phyloP scores from a whole-genome alignment of 2,329 filamentous ascomycete genomes.

The Cladophialophora yegresii region DNA sequence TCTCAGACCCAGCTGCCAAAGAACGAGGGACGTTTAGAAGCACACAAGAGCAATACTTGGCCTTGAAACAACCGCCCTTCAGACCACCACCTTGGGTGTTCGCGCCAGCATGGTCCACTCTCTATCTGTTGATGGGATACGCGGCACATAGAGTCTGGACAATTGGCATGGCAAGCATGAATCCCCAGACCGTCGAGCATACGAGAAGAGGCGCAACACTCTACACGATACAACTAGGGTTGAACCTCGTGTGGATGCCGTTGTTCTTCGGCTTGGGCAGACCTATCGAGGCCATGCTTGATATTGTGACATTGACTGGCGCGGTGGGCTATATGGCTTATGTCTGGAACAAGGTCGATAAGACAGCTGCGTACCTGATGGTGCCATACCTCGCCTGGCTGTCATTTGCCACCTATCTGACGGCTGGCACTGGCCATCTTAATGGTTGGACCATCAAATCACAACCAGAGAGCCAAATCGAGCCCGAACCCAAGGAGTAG shows the following conservation, averaged over 20 bases:
- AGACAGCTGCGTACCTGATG: slow-evolving; percentile 70
- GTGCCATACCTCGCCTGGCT: slow-evolving; percentile 85
- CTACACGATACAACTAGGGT: slow-evolving; percentile 79
- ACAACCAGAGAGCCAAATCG: slow-evolving; percentile 9
- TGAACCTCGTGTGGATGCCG: slow-evolving; percentile 90
- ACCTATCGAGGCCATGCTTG: slow-evolving; percentile 71
- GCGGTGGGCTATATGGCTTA: slow-evolving; percentile 73
- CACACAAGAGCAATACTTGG: slow-evolving; percentile 44
- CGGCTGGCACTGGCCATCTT: slow-evolving; percentile 66
- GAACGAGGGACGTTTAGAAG: slow-evolving; percentile 35
- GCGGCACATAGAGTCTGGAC: slow-evolving; percentile 76
- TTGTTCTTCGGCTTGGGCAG: slow-evolving; percentile 81
- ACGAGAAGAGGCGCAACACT: slow-evolving; percentile 72
- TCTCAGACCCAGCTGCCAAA: slow-evolving; percentile 29
- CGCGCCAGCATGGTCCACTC: slow-evolving; percentile 59
- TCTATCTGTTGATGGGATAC: slow-evolving; percentile 79
- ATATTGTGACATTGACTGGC: slow-evolving; percentile 72
- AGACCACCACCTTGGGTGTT: slow-evolving; percentile 61
- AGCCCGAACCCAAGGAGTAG: slow-evolving; percentile 21
- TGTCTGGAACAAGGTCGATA: slow-evolving; percentile 74
- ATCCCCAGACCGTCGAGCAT: slow-evolving; percentile 57
- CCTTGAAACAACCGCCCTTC: slow-evolving; percentile 52
- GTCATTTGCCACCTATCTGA: slow-evolving; percentile 83
- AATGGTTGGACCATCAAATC: slow-evolving; percentile 65
- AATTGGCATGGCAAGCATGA: slow-evolving; percentile 61